Evolutionary conservation across 2,329 filamentous ascomycete genomes (phyloP), one percentile per base, ranked within the genome.

Genomic region (Aureobasidium zeae): DNA sequence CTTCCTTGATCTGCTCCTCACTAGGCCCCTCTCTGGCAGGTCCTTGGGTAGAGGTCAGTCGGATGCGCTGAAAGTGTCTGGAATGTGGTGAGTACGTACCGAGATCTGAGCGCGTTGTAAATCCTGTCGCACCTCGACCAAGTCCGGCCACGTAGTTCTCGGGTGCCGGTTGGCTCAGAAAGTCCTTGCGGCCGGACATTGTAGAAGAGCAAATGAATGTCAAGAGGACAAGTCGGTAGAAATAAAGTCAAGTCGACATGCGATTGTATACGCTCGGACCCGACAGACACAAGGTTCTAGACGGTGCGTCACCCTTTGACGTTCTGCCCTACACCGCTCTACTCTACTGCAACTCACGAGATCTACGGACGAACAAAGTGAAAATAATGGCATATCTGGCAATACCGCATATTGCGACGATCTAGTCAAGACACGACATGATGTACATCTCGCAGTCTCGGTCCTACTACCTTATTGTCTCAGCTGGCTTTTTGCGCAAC

Each of bases 1-100:
- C 88, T 63, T 94, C 91, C 64, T 96, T 95, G 67, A 98, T 95
- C 67, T 96, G 89, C 61, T 98, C 91, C 57, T 95, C 89, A 38
- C 85, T 94, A 36, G 91, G 91, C 12, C 91, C 91, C 69, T 95
- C 89, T 56, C 89, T 78, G 47, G 89, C 89, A 38, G 93, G 91
- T 46, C 93, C 91, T 41, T 31, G 16, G 20, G 5, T 6, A 16
- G 12, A 17, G n/a, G 15, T 41, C 19, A 41, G 37, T 11, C 13
- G 12, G 2, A 12, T 31, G 28, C 4, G 25, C 15, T 11, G 37
- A 32, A 9, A 15, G 15, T 25, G 20, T 9, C 28, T 41, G 25
- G 16, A 19, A 3, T 16, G 37, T 25, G 22, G 7, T 32, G 28
- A 32, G 37, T 31, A 41, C 37, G 21, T 41, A 41, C 37, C 37